Evolutionary conservation across 2,329 filamentous ascomycete species (phyloP), one percentile per base, ranked within the genome.

Genomic region (Aspergillus persii): DNA sequence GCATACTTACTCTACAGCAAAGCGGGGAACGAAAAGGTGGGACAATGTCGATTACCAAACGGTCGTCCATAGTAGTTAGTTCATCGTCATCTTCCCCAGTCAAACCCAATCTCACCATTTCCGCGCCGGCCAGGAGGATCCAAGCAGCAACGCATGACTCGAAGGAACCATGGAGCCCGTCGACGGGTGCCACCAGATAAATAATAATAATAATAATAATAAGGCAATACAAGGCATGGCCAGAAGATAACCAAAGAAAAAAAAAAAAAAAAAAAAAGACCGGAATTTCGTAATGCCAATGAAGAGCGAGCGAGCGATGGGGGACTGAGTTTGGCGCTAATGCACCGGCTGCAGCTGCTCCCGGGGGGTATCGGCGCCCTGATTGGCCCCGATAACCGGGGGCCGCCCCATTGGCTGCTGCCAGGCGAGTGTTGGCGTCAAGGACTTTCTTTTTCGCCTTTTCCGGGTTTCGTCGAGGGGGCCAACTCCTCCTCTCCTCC

Each of bases 351-450:
- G 18, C 18, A 23, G 18, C 49, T 52, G 41, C 27, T 26, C 23
- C 7, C 26, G 53, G 30, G 50, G 23, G 31, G 41, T 29, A 46
- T 18, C 8, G 36, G 31, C 7, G 36, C 36, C 33, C 53, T 52
- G 4, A 60, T 56, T 60, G 31, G 58, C 44, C 48, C 36, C 27
- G 44, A 27, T 46, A 11, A 26, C 15, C 27, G 26, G 36, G 18
- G 36, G 33, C 41, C 26, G 26, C 54, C 62, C 61, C 50, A 67
- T 67, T 67, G 65, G 63, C 44, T 47, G 52, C 56, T 50, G 54
- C 27, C 41, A 57, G 15, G 55, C 57, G 31, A 53, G 39, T 60
- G 56, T 60, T 64, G 63, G 63, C 62, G 64, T 64, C 63, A 61
- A 59, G 56, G 59, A 23, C 18, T 23, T 23, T 23, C 18, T 23